Percentiles rank a stretch among this genome's conserved stretches.
Evolutionary conservation across 176 grass and related monocot species (phyloP).

Genomic region (Stipa capillata): DNA sequence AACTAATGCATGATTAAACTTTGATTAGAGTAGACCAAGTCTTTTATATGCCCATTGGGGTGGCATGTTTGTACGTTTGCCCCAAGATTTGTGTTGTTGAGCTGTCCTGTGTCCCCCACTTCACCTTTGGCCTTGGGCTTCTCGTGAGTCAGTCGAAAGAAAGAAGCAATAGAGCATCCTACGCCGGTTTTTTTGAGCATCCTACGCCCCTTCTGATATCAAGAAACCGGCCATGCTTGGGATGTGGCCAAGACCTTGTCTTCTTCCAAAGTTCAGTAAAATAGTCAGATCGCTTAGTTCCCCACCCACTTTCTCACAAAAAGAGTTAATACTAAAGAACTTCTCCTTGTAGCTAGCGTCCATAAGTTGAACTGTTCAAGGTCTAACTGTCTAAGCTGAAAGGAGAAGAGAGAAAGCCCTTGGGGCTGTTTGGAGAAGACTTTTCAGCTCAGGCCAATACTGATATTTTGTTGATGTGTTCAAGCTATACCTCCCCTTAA

Average conservation of each 20-base stretch:
- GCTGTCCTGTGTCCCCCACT: conserved; percentile 29
- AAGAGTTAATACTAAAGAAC: background rate
- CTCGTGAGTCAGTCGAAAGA: conserved; percentile 34
- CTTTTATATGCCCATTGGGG: conserved; percentile 24
- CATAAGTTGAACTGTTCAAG: background rate
- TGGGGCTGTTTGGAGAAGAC: background rate
- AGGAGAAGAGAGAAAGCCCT: background rate
- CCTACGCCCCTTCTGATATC: conserved; percentile 13
- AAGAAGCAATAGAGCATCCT: conserved; percentile 43
- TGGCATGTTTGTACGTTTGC: conserved; percentile 46
- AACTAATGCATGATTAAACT: conserved; percentile 10
- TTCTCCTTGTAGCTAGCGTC: background rate
- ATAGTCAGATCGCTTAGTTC: background rate
- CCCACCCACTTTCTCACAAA: background rate
- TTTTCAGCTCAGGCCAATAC: background rate
- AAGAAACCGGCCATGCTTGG: conserved; percentile 33
- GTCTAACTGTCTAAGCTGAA: background rate
- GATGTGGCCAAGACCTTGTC: conserved; percentile 28
- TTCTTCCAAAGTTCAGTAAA: background rate
- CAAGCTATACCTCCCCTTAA: background rate
- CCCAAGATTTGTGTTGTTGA: conserved; percentile 32
- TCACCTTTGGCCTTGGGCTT: conserved; percentile 31
- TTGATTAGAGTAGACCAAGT: conserved; percentile 20
- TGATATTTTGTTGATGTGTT: conserved; percentile 8
- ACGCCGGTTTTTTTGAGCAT: conserved; percentile 38